Percentiles rank a stretch among this genome's conserved stretches.
Conservation (phyloP, 768 basidiomycete genomes). For the Lactarius sp. region DNA sequence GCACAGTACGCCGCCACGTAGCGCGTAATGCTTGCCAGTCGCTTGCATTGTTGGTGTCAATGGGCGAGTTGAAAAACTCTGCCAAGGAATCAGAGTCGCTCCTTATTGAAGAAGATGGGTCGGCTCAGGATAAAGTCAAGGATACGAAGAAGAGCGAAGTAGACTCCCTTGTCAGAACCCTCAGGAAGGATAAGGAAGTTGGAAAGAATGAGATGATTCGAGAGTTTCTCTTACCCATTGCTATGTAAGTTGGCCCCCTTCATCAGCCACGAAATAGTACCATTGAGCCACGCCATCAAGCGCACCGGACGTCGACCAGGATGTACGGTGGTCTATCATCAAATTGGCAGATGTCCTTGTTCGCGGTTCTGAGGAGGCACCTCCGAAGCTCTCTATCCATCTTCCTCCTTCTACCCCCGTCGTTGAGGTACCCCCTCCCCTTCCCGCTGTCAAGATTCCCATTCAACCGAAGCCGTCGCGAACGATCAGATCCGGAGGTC, state of each 20-base stretch:
- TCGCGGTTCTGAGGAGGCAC: slow-evolving; percentile 72
- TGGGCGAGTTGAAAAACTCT: slow-evolving; percentile 84
- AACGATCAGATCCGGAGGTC: slow-evolving; percentile 35
- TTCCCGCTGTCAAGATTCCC: slow-evolving; percentile 50
- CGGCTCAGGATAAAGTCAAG: slow-evolving; percentile 61
- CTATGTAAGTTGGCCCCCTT: slow-evolving; percentile 51
- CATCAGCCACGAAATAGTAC: background rate
- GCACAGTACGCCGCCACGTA: slow-evolving; percentile 78
- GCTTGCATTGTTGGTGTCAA: slow-evolving; percentile 75
- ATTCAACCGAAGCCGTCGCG: slow-evolving; percentile 36
- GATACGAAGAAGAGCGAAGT: slow-evolving; percentile 73
- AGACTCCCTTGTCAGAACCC: slow-evolving; percentile 78
- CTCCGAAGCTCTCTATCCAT: slow-evolving; percentile 84
- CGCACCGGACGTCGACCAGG: slow-evolving; percentile 71
- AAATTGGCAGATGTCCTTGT: slow-evolving; percentile 89
- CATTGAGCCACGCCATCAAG: slow-evolving; percentile 36
- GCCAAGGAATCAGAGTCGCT: slow-evolving; percentile 71
- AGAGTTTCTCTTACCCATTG: slow-evolving; percentile 76
- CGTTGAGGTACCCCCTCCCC: slow-evolving; percentile 50
- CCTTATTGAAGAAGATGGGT: slow-evolving; percentile 84
- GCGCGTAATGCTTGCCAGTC: slow-evolving; percentile 83
- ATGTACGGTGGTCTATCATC: slow-evolving; percentile 86
- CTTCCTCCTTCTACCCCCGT: slow-evolving; percentile 66
- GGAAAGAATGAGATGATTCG: slow-evolving; percentile 74
- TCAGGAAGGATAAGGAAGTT: slow-evolving; percentile 84